These are phyloP conservation scores for Boletus barrowsii DNA, from an alignment of 768 basidiomycete species.

Conservation along the genomic window DNA sequence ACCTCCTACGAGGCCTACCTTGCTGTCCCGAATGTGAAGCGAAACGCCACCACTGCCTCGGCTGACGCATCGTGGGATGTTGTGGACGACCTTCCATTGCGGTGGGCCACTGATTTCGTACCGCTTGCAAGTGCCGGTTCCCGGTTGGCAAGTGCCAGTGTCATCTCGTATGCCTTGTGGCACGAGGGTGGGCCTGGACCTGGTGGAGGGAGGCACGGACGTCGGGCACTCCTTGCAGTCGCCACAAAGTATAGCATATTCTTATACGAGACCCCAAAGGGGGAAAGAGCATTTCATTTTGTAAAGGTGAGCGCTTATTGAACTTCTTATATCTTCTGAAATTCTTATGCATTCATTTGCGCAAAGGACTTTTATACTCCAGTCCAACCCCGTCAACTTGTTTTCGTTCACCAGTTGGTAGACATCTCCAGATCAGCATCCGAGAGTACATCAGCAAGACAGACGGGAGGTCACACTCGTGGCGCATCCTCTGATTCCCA, in stretches of 20 bases:
- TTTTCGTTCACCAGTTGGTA: conserved; percentile 69
- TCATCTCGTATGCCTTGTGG: conserved; percentile 70
- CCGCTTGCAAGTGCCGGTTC: conserved; percentile 70
- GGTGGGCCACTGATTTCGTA: conserved; percentile 87
- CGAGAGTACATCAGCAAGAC: conserved; percentile 34
- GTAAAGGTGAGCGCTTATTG: conserved; percentile 50
- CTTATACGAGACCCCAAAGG: conserved; percentile 78
- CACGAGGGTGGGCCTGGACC: conserved; percentile 48
- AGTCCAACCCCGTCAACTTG: conserved; percentile 57
- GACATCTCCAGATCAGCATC: conserved; percentile 46
- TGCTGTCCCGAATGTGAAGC: conserved; percentile 27
- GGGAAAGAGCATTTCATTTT: conserved; percentile 79
- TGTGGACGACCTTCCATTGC: conserved; percentile 66
- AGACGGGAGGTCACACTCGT: conserved; percentile 37
- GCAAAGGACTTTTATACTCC: conserved; percentile 82
- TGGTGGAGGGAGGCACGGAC: conserved; percentile 46
- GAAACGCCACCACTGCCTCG: conserved; percentile 30
- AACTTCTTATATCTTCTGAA: background rate
- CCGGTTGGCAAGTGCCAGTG: conserved; percentile 53
- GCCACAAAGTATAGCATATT: conserved; percentile 72
- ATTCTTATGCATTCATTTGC: conserved; percentile 1
- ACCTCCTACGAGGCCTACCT: conserved; percentile 30
- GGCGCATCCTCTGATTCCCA: conserved; percentile 41
- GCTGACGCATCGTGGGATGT: conserved; percentile 67
- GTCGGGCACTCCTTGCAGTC: conserved; percentile 60